Conservation (phyloP, 345 rosid species). For the Boechera divaricarpa region DNA sequence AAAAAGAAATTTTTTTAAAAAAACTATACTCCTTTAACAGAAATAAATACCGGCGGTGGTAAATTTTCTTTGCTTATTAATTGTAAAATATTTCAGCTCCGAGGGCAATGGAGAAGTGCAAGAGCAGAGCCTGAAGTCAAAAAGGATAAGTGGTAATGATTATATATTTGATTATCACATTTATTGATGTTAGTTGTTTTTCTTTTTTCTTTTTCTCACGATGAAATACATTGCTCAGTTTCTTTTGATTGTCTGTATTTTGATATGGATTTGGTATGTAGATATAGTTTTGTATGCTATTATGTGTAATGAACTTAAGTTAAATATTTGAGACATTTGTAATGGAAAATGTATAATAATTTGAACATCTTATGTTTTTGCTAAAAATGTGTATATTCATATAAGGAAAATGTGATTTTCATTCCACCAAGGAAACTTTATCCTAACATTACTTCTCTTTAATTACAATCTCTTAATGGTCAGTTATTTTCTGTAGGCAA, state of each 20-base stretch:
- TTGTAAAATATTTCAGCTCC: constrained; percentile 59
- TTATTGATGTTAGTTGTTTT: constrained; percentile 42
- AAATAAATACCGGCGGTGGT: background rate
- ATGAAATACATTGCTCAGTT: constrained; percentile 34
- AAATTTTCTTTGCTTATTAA: background rate
- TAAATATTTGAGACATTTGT: constrained; percentile 37
- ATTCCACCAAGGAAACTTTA: background rate
- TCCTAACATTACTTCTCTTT: background rate
- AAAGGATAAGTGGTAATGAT: constrained; percentile 22
- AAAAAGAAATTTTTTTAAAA: too few relatives aligned
- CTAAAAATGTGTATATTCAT: background rate
- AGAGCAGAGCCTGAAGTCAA: constrained; percentile 58
- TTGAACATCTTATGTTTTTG: constrained; percentile 30
- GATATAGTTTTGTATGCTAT: constrained; percentile 40
- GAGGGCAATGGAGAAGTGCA: constrained; percentile 84
- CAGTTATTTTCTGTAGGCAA: background rate
- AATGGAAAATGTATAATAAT: constrained; percentile 39
- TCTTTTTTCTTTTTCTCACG: background rate
- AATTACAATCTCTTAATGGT: background rate
- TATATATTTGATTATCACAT: constrained; percentile 41
- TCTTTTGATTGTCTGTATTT: constrained; percentile 35
- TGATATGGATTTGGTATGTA: constrained; percentile 44
- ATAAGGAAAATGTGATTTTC: background rate
- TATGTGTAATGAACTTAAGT: constrained; percentile 35
- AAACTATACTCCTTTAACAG: background rate